These are phyloP conservation scores for Marasmius sp. DNA, from an alignment of 1,284 basidiomycete genomes.

Conservation along the genomic window DNA sequence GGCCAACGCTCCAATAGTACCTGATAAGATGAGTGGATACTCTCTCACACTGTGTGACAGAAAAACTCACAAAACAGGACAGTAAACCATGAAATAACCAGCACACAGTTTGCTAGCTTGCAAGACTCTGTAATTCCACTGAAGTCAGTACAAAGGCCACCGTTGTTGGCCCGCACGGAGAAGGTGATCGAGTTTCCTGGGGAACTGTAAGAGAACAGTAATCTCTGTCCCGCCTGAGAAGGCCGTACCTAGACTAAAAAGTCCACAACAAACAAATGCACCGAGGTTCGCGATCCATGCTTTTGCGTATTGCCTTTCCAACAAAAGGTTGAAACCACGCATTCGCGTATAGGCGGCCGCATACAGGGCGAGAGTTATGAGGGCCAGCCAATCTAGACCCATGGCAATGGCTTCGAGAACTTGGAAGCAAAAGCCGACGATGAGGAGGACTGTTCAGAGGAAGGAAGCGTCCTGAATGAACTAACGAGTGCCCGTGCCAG, in stretches of 20 bases:
- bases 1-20: background rate
- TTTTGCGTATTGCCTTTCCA: background rate
- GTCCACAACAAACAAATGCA: background rate
- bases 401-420: conserved; percentile 18
- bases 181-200: conserved; percentile 1
- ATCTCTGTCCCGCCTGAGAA: background rate
- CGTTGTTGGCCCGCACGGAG: conserved; percentile 3
- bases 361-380: conserved; percentile 13
- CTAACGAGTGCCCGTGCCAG: conserved; percentile 6
- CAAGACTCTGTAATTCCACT: conserved; percentile 1
- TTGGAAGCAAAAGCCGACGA: background rate
- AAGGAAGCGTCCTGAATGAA: background rate
- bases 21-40: background rate
- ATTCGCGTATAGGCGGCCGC: conserved; percentile 14
- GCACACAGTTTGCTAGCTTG: background rate
- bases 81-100: conserved; percentile 4
- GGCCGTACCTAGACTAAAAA: conserved; percentile 2
- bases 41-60: too few species aligned
- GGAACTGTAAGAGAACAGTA: background rate
- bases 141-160: conserved; percentile 6
- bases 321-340: conserved; percentile 3
- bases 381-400: conserved; percentile 11
- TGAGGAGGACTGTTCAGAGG: background rate
- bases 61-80: background rate
- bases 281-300: background rate